phyloP scores from a whole-genome alignment of 192 early-diverging fungal species.

The Mortierella claussenii region DNA sequence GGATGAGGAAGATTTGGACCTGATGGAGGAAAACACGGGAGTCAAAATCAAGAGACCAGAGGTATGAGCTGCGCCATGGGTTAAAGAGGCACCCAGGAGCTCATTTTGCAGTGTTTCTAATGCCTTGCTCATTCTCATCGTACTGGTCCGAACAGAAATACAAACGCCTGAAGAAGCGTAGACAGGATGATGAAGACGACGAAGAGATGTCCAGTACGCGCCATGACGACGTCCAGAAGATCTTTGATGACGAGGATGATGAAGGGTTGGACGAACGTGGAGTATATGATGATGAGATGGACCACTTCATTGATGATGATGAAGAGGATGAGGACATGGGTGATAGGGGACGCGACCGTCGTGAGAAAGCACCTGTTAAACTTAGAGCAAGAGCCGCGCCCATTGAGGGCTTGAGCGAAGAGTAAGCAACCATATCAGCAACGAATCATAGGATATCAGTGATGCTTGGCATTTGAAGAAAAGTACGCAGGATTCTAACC shows the following conservation, averaged over 20 bases:
- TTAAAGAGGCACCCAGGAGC: too few species aligned
- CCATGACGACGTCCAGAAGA: conserved; percentile 60
- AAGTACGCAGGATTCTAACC: too few species aligned
- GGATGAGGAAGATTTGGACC: conserved; percentile 93
- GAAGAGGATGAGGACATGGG: conserved; percentile 54
- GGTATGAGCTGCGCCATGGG: conserved; percentile 48
- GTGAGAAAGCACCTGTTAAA: conserved; percentile 45
- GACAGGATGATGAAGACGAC: conserved; percentile 65
- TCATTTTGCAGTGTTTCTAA: too few species aligned
- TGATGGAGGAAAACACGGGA: conserved; percentile 89
- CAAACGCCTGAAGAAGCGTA: conserved; percentile 82
- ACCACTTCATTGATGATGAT: conserved; percentile 61
- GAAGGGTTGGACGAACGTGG: conserved; percentile 61
- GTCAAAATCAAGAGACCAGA: conserved; percentile 62
- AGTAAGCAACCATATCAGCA: conserved; percentile 50
- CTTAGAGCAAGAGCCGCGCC: conserved; percentile 59
- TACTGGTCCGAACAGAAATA: conserved; percentile 55
- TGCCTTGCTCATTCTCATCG: neutral
- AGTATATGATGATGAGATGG: conserved; percentile 62
- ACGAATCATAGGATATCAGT: too few species aligned
- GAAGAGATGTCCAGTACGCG: conserved; percentile 13
- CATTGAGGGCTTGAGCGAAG: conserved; percentile 66
- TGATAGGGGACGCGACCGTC: conserved; percentile 33
- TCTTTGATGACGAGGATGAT: conserved; percentile 76
- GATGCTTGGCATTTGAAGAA: too few species aligned